Base-by-base conservation (phyloP, 495 filamentous ascomycete species). In the Melanomma pulvis-pyrius region DNA sequence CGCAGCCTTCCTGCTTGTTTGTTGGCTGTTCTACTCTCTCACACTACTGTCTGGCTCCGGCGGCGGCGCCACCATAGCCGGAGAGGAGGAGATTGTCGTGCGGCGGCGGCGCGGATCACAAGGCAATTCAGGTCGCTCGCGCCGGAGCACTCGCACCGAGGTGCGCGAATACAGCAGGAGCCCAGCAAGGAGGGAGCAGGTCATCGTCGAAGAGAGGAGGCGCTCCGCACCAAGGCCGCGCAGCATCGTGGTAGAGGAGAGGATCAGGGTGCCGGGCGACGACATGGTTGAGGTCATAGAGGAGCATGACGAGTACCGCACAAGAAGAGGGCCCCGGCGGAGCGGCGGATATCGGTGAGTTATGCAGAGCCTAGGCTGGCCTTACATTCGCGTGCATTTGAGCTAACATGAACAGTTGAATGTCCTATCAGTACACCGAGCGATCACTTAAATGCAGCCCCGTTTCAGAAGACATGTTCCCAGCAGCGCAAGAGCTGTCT, bases 1-100 rank as follows among this genome's bases (percentile, higher is more conserved):
- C n/a, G 84, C 79, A n/a, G 92, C 89, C 59, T 92, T 96, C 79
- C 71, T 93, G 17, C 80, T 97, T 1, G 59, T 93, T 30, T 80
- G 94, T 36, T 92, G 86, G 80, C 80, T 94, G 0, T 74, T 96
- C 70, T 93, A 65, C 53, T 62, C 67, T 11, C 70, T 79, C 54
- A 67, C 63, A 48, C 56, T 44, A 15, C 30, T 25, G 24, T 55
- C 51, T 12, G 30, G 51, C 44, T 59, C 46, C 9, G 30, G 51
- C 44, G 61, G 65, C 58, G 52, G 59, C 47, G 41, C 46, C 11
- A 44, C 32, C 11, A 61, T 65, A 17, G 36, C 56, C 1, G 65
- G 48, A 12, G 70, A 71, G 29, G 75, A 75, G 59, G 73, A 75
- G 26, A 60, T 71, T 19, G 63, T 72, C 3, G 71, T 67, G 22